phyloP scores from a whole-genome alignment of 805 yeast genomes.

The Jamesozyma piceae region DNA sequence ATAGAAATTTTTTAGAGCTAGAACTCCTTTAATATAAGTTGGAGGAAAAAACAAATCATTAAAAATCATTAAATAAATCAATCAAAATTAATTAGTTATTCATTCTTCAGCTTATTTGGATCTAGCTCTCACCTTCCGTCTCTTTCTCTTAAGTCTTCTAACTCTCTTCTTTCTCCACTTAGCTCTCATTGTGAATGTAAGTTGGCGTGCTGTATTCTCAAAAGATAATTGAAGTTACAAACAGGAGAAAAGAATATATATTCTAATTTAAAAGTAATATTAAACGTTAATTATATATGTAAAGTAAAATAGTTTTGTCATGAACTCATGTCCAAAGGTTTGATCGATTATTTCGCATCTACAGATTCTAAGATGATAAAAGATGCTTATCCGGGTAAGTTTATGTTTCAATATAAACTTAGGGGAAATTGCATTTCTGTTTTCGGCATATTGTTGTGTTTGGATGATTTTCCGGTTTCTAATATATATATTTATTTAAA shows the following conservation, averaged over 20 bases:
- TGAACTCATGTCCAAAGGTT: too few relatives aligned
- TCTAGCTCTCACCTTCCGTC: slow-evolving; percentile 99
- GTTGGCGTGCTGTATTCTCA: not conserved
- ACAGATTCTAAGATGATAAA: too few relatives aligned
- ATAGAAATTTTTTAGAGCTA: not conserved
- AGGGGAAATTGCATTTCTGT: not conserved
- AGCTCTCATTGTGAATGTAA: slow-evolving; percentile 59
- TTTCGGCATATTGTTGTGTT: not conserved
- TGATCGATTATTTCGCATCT: too few relatives aligned
- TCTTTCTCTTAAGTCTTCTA: slow-evolving; percentile 99
- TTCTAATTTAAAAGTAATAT: not conserved
- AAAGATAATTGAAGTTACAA: too few relatives aligned
- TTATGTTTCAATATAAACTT: not conserved
- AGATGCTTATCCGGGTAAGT: not conserved
- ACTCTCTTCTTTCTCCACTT: slow-evolving; percentile 99
- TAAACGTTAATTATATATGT: not conserved
- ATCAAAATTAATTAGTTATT: not conserved
- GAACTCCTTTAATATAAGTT: not conserved
- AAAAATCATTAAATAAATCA: not conserved
- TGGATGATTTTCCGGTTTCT: too few relatives aligned
- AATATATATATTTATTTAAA: too few relatives aligned
- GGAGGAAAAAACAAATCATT: not conserved
- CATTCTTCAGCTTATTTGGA: slow-evolving; percentile 66
- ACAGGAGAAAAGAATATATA: not conserved
- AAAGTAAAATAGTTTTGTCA: not conserved